Conservation (phyloP, 768 basidiomycete species). For the Serendipita sp. region DNA sequence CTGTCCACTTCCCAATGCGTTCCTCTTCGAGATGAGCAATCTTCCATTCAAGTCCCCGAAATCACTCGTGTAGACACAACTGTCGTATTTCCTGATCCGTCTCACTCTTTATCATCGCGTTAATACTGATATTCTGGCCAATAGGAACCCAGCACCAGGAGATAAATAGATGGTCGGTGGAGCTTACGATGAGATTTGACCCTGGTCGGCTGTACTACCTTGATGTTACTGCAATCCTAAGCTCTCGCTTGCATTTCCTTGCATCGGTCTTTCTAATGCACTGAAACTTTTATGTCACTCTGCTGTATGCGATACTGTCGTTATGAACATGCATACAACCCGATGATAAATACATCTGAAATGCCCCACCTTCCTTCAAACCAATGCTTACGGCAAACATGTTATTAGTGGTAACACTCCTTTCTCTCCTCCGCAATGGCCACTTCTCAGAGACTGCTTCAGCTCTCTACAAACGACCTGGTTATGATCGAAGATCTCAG, state of each 20-base stretch:
- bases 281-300: background rate
- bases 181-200: background rate
- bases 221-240: too few species aligned
- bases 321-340: constrained; percentile 5
- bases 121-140: background rate
- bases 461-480: background rate
- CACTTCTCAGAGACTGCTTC: background rate
- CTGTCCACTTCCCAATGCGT: background rate
- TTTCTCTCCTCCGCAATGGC: background rate
- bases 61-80: background rate
- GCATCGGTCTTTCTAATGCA: background rate
- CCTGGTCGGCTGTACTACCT: background rate
- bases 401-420: background rate
- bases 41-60: constrained; percentile 6
- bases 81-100: background rate
- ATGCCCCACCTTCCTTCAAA: background rate
- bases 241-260: background rate
- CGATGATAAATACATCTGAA: background rate
- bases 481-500: background rate
- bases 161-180: background rate
- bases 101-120: background rate
- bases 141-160: background rate
- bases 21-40: background rate
- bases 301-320: background rate
- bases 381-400: background rate